These are phyloP conservation scores for Thermothielavioides terrestris DNA, from an alignment of 495 filamentous ascomycete species.

Conservation along the genomic window DNA sequence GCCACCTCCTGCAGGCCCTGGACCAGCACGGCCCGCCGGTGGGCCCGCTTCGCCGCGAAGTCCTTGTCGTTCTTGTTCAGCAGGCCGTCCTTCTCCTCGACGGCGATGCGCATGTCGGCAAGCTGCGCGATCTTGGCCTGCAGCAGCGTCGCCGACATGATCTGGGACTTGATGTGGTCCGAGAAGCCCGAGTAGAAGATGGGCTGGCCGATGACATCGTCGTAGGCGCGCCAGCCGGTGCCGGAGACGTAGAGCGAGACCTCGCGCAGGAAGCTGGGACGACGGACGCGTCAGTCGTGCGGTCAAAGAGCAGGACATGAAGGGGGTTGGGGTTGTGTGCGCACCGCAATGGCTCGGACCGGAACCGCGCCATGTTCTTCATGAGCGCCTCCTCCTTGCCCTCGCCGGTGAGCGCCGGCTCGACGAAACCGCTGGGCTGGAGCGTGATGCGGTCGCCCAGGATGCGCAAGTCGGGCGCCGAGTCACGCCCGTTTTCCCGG, in stretches of 20 bases:
- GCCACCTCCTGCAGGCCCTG: constrained; percentile 59
- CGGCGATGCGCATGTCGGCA: constrained; percentile 58
- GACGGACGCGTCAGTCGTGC: constrained; percentile 16
- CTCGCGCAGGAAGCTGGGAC: constrained; percentile 81
- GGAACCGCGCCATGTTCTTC: constrained; percentile 73
- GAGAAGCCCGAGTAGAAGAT: constrained; percentile 89
- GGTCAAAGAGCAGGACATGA: neutral
- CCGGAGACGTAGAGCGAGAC: constrained; percentile 84
- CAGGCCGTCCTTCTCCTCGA: constrained; percentile 70
- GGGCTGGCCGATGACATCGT: constrained; percentile 79
- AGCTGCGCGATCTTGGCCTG: constrained; percentile 66
- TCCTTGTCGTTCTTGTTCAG: constrained; percentile 48
- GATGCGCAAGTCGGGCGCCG: constrained; percentile 77
- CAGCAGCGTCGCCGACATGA: constrained; percentile 67
- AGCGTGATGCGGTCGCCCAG: constrained; percentile 70
- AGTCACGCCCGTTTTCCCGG: constrained; percentile 26
- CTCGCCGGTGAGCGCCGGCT: constrained; percentile 32
- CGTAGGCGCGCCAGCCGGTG: constrained; percentile 88
- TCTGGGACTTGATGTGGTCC: constrained; percentile 72
- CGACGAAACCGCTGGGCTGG: constrained; percentile 66
- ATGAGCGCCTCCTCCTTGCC: constrained; percentile 65
- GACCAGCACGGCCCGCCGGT: constrained; percentile 52
- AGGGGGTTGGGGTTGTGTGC: constrained; percentile 7
- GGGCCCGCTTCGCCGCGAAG: constrained; percentile 47
- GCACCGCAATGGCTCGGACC: constrained; percentile 46